These are phyloP conservation scores for Fusarium sp. DNA, from an alignment of 2,329 filamentous ascomycete species.

Conservation along the genomic window DNA sequence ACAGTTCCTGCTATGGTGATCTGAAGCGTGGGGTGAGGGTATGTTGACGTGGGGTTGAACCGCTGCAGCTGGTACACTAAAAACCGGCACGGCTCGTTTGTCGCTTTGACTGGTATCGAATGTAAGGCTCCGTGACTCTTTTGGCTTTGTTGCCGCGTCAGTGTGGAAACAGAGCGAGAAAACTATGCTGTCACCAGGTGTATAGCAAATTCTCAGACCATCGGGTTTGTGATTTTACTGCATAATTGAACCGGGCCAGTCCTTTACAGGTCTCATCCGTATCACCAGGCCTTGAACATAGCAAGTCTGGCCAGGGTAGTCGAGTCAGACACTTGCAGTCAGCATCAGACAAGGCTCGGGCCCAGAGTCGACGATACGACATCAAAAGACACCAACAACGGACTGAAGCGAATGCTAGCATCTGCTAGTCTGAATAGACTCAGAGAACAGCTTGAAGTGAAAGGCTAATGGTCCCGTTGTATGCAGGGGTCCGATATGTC, in stretches of 20 bases:
- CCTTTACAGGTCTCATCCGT: background rate
- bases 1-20: background rate
- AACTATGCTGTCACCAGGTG: conserved; percentile 3
- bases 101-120: background rate
- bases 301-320: background rate
- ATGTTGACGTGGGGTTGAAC: conserved; percentile 14
- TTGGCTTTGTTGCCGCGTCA: conserved; percentile 27
- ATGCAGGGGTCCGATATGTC: conserved; percentile 25
- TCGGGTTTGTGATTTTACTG: background rate
- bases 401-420: background rate
- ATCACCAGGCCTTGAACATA: background rate
- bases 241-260: background rate
- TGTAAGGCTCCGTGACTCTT: conserved; percentile 5
- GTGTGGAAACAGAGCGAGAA: conserved; percentile 25
- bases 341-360: background rate
- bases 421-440: background rate
- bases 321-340: background rate
- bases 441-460: background rate
- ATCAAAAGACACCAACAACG: background rate
- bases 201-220: background rate
- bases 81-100: conserved; percentile 3
- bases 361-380: background rate
- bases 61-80: background rate
- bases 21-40: background rate
- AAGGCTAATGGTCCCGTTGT: background rate